These are phyloP conservation scores for Neonectria magnoliae DNA, from an alignment of 2,329 filamentous ascomycete genomes.

Conservation along the genomic window DNA sequence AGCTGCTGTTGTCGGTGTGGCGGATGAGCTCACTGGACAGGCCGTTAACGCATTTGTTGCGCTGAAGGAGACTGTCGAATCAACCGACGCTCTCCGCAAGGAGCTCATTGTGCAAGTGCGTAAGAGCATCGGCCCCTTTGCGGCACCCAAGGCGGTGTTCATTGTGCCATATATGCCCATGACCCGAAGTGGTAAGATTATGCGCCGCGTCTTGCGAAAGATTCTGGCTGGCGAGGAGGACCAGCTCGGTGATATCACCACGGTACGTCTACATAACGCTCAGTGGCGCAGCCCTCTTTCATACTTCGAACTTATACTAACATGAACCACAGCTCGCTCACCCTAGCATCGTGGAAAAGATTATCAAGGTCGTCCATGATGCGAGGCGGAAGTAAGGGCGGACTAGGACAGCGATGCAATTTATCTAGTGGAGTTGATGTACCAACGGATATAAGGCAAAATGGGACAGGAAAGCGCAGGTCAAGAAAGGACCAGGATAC, in stretches of 20 bases:
- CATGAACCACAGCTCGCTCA: conserved; percentile 76
- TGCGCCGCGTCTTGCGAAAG: conserved; percentile 96
- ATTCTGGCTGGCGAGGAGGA: conserved; percentile 97
- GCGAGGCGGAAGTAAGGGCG: conserved; percentile 60
- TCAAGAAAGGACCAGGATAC: conserved; percentile 25
- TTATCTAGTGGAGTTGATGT: conserved; percentile 42
- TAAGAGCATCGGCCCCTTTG: conserved; percentile 97
- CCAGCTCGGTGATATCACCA: conserved; percentile 91
- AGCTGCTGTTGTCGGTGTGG: conserved; percentile 92
- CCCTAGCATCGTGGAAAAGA: conserved; percentile 87
- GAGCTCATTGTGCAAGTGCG: conserved; percentile 94
- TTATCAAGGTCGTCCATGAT: conserved; percentile 83
- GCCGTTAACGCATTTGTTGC: conserved; percentile 97
- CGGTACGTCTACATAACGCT: conserved; percentile 66
- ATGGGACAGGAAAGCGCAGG: conserved; percentile 28
- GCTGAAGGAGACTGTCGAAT: conserved; percentile 85
- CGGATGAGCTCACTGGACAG: conserved; percentile 95
- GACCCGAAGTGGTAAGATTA: conserved; percentile 98
- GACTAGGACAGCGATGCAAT: conserved; percentile 19
- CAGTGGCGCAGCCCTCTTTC: background rate
- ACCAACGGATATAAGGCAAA: conserved; percentile 39
- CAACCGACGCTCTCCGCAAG: conserved; percentile 84
- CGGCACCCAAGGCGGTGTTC: conserved; percentile 92
- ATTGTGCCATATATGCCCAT: conserved; percentile 95
- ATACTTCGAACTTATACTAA: conserved; percentile 23